Base-by-base conservation (phyloP, 345 rosid species). In the Eucalyptus curtisii region DNA sequence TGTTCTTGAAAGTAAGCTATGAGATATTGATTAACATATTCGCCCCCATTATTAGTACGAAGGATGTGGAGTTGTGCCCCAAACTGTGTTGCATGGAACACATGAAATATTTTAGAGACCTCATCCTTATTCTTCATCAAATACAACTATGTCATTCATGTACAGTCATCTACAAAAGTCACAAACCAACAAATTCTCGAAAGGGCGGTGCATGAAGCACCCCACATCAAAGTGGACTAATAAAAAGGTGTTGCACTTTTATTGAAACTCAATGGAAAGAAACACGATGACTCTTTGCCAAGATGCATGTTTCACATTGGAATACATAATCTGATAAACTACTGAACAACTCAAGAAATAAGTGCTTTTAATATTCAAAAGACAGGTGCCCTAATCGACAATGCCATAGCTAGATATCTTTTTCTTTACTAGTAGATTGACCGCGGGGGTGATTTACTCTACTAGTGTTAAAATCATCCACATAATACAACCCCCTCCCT, bases 191-290 rank as follows among this genome's bases (percentile, higher is more conserved):
- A 40, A 22, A 9, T 2, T 25, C 81, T 24, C 1, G 7, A 88
- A 16, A 37, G 40, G 48, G 31, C 45, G 16, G 47, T 71, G 3
- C 19, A 31, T 30, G 42, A 8, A 20, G 66, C 86, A 6, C 89
- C 86, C 89, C 1, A 86, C 91, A 59, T 90, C 25, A 12, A 33
- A 85, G 40, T 90, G 90, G 10, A 88, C 45, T 33, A 86, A 86
- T 2, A 6, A 86, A 88, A 90, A 48, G 50, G 81, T 30, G 14
- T 64, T 11, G 12, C 4, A 71, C 10, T 52, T 31, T 40, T 31
- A 44, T 57, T 79, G 20, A 13, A 80, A 30, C 44, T 87, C 42
- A 31, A 25, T 42, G 14, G 37, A 61, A 89, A 50, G 5, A 16
- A 64, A 50, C 53, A 13, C 2, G 11, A 86, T 86, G 22, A 86